Percentiles rank a stretch among this genome's conserved stretches.
phyloP scores from a whole-genome alignment of 495 filamentous ascomycete species.

The Chaetomium fimeti region DNA sequence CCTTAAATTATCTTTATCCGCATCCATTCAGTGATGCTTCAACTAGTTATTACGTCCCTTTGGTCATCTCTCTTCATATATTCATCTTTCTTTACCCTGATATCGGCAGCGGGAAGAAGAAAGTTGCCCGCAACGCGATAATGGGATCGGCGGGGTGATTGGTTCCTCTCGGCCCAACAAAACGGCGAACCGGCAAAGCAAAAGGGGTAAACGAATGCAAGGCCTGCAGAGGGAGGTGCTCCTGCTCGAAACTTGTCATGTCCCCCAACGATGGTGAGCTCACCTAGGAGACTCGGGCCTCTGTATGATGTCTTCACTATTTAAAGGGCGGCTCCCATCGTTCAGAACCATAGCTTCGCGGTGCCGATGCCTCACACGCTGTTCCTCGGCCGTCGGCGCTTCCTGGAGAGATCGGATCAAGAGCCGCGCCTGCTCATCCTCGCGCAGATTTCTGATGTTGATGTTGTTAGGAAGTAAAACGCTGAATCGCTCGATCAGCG shows the following conservation, averaged over 20 bases:
- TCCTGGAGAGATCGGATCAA: conserved; percentile 42
- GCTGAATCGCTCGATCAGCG: conserved; percentile 29
- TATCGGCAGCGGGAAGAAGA: conserved; percentile 6
- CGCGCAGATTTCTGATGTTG: conserved; percentile 35
- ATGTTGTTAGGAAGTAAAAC: conserved; percentile 38
- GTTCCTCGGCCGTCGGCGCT: conserved; percentile 27
- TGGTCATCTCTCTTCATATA: too few relatives aligned
- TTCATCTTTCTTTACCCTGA: too few relatives aligned
- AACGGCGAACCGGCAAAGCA: not conserved
- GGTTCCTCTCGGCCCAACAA: conserved; percentile 13
- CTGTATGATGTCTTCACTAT: conserved; percentile 58
- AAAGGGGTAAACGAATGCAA: conserved; percentile 2
- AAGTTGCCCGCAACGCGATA: conserved; percentile 11
- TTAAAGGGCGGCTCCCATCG: conserved; percentile 57
- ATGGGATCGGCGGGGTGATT: conserved; percentile 20
- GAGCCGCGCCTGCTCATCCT: conserved; percentile 29
- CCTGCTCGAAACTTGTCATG: too few relatives aligned
- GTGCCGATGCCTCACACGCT: conserved; percentile 53
- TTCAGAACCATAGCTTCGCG: conserved; percentile 66
- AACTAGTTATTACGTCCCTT: too few relatives aligned
- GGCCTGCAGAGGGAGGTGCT: too few relatives aligned
- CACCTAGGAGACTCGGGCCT: conserved; percentile 33
- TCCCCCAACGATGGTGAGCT: not conserved
- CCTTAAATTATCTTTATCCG: too few relatives aligned
- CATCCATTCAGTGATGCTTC: too few relatives aligned